Evolutionary conservation across 2,329 filamentous ascomycete genomes (phyloP), one percentile per base, ranked within the genome.

Genomic region (Emmonsiellopsis sp.): DNA sequence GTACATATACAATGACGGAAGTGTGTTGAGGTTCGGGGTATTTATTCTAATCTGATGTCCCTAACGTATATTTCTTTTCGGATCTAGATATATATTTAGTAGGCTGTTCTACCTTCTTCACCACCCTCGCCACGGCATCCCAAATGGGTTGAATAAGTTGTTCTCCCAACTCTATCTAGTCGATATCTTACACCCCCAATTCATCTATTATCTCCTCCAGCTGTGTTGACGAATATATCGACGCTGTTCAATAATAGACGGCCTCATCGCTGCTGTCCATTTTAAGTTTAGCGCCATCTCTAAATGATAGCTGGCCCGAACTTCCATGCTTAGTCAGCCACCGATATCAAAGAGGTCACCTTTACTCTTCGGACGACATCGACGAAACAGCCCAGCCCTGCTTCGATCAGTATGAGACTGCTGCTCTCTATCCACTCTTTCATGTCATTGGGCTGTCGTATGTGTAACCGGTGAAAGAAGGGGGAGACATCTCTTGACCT

Each of bases 1-100:
- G 47, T 49, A 36, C 45, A 40, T 40, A 49, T 49, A 49, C 27
- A 27, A 39, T 40, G 36, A 49, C 36, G 6, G 17, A 14, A 36
- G 36, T 32, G 47, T 49, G 17, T 40, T 49, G 47, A 21, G 47
- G 47, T 49, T 40, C 47, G 47, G 47, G 47, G 17, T 27, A 27
- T 49, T 49, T 11, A n/a, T 49, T 42, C 32, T 49, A 49, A 49
- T 39, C 21, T 49, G 36, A 49, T 40, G 36, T 27, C 21, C 36
- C 17, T 39, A 10, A 49, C 40, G 47, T 48, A 13, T 49, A 17
- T 6, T 39, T 17, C 8, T 10, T 27, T 3, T 27, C 21, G 3
- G 21, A 27, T 27, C 21, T 27, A 27, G 21, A 27, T 27, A 27
- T 27, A 27, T 27, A 27, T 27, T 27, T 27, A 27, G 21, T 27